These are phyloP conservation scores for Diophrys sp. DNA, from an alignment of 73 alveolate genomes.

Conservation along the genomic window DNA sequence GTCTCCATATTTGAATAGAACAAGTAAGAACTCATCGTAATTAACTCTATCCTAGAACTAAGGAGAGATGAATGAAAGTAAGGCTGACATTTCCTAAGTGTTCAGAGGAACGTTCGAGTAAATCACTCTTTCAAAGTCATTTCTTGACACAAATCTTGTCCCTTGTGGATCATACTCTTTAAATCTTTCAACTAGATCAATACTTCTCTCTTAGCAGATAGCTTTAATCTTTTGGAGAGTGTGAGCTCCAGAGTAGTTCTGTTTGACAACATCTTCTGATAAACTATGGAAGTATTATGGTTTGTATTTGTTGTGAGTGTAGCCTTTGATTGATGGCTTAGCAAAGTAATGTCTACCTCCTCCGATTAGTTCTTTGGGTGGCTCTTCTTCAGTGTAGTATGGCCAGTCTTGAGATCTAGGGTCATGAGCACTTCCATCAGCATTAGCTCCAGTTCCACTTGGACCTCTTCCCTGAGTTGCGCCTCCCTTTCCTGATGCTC, in stretches of 20 bases:
- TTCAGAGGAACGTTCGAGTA: conserved; percentile 24
- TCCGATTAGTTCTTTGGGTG: conserved; percentile 56
- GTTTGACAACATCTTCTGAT: conserved; percentile 32
- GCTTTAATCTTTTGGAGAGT: conserved; percentile 29
- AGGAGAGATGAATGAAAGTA: conserved; percentile 33
- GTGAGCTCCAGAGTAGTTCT: conserved; percentile 33
- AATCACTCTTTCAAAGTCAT: conserved; percentile 33
- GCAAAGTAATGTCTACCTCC: conserved; percentile 70
- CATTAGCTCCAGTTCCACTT: conserved; percentile 14
- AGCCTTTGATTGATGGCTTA: conserved; percentile 63
- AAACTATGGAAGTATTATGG: conserved; percentile 21
- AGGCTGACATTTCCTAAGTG: conserved; percentile 21
- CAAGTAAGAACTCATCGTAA: conserved; percentile 43
- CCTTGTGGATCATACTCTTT: conserved; percentile 27
- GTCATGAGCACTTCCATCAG: neutral
- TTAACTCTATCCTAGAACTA: conserved; percentile 30
- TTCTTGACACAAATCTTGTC: conserved; percentile 28
- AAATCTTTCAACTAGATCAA: conserved; percentile 30
- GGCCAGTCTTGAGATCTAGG: neutral
- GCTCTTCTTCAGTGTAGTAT: conserved; percentile 69
- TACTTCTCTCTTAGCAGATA: conserved; percentile 12
- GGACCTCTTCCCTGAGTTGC: neutral
- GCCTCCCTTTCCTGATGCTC: conserved; percentile 19
- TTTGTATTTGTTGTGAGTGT: conserved; percentile 27
- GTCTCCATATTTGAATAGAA: conserved; percentile 40